These are phyloP conservation scores for Hirsutella rhossiliensis DNA, from an alignment of 2,329 filamentous ascomycete species.

Conservation along the genomic window DNA sequence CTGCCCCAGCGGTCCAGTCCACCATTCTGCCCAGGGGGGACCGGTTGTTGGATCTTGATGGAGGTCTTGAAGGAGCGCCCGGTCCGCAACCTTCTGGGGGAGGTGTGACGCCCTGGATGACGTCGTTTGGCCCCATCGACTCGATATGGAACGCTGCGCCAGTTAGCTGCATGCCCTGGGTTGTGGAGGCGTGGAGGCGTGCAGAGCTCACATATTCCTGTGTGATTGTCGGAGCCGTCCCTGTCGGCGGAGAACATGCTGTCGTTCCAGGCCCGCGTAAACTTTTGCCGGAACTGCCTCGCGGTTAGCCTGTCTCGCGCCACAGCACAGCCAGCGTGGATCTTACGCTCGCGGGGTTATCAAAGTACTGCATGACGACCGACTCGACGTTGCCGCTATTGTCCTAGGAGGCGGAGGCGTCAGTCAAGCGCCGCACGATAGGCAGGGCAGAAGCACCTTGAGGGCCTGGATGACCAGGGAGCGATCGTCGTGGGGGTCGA, in stretches of 20 bases:
- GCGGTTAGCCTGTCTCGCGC: not conserved
- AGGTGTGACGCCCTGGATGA: slow-evolving; percentile 31
- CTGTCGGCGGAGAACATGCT: slow-evolving; percentile 37
- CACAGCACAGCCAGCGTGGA: not conserved
- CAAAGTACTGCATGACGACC: slow-evolving; percentile 40
- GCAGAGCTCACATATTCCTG: slow-evolving; percentile 30
- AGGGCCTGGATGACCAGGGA: slow-evolving; percentile 27
- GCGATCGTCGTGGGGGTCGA: slow-evolving; percentile 23
- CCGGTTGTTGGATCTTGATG: slow-evolving; percentile 44
- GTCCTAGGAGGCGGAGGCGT: slow-evolving; percentile 11
- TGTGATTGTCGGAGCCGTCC: slow-evolving; percentile 31
- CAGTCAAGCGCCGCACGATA: not conserved
- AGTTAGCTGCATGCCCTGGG: slow-evolving; percentile 8
- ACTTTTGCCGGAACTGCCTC: slow-evolving; percentile 33
- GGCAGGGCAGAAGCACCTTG: slow-evolving; percentile 18
- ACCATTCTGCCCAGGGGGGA: slow-evolving; percentile 42
- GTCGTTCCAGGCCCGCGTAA: slow-evolving; percentile 41
- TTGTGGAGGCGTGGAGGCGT: too few species aligned
- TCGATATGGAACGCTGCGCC: slow-evolving; percentile 43
- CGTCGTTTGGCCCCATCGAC: slow-evolving; percentile 30
- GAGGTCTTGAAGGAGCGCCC: slow-evolving; percentile 46
- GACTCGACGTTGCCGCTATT: slow-evolving; percentile 33
- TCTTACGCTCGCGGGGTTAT: slow-evolving; percentile 26
- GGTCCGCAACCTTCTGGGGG: slow-evolving; percentile 26
- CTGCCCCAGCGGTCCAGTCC: slow-evolving; percentile 29